Evolutionary conservation across 768 basidiomycete genomes (phyloP).

Genomic region (Holtermannia corniformis): DNA sequence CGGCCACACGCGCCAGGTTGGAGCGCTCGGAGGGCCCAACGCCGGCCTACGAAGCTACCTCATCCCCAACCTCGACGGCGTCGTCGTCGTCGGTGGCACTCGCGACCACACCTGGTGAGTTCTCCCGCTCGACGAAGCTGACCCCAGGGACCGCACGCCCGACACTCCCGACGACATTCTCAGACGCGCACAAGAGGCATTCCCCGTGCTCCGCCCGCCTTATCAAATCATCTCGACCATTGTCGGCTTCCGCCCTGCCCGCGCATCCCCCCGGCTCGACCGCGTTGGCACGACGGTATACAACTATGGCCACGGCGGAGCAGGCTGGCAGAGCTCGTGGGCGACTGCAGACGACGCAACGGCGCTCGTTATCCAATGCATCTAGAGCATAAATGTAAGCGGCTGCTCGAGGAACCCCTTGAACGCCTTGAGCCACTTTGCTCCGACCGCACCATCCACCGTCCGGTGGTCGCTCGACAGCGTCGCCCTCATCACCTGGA

Average conservation of each 20-base stretch:
- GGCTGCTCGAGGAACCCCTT: conserved; percentile 96
- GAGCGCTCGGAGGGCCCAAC: conserved; percentile 27
- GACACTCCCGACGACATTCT: background rate
- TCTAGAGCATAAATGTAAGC: conserved; percentile 83
- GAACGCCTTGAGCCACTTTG: conserved; percentile 85
- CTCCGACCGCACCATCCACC: conserved; percentile 92
- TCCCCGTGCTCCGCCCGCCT: background rate
- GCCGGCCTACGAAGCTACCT: conserved; percentile 40
- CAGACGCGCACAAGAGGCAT: conserved; percentile 15
- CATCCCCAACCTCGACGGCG: conserved; percentile 39
- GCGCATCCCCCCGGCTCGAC: conserved; percentile 33
- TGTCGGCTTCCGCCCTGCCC: conserved; percentile 36
- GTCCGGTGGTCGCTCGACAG: conserved; percentile 90
- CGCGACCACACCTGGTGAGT: conserved; percentile 40
- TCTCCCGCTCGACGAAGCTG: background rate
- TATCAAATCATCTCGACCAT: conserved; percentile 2
- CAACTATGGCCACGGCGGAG: conserved; percentile 42
- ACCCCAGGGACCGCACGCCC: background rate
- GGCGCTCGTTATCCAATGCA: background rate
- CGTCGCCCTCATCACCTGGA: conserved; percentile 89
- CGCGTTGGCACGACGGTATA: conserved; percentile 6
- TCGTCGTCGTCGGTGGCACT: conserved; percentile 42
- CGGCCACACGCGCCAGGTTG: conserved; percentile 38
- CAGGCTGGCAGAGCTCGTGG: conserved; percentile 42
- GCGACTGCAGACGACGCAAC: conserved; percentile 32